A percentile compares a stretch with the other conserved stretches of the same genome.
Conservation (phyloP, 139 green algal species). For the Gonium pectorale region DNA sequence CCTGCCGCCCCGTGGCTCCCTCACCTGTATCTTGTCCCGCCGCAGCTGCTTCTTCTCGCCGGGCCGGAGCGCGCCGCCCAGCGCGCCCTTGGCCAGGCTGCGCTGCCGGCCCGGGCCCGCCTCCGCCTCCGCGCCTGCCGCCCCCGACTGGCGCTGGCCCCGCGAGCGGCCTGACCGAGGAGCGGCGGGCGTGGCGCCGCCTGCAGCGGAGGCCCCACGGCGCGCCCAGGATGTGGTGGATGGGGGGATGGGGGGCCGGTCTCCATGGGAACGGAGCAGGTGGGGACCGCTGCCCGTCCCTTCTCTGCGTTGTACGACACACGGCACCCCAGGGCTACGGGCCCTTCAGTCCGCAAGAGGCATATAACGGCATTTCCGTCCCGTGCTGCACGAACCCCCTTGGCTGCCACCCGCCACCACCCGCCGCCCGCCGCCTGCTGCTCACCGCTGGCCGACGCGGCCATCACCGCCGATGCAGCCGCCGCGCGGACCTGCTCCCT, state of each 20-base stretch:
- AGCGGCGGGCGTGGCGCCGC: slow-evolving; percentile 33
- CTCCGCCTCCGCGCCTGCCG: neutral
- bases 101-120: slow-evolving; percentile 14
- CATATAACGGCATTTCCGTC: too few relatives aligned
- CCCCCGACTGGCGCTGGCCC: neutral
- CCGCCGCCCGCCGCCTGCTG: too few relatives aligned
- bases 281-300: too few relatives aligned
- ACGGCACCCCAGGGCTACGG: too few relatives aligned
- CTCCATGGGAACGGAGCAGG: too few relatives aligned
- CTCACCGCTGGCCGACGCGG: slow-evolving; percentile 2
- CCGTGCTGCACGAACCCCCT: too few relatives aligned
- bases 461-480: slow-evolving; percentile 8
- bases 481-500: slow-evolving; percentile 20
- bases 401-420: too few relatives aligned
- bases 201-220: too few relatives aligned
- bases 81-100: slow-evolving; percentile 47
- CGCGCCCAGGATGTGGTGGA: too few relatives aligned
- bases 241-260: too few relatives aligned
- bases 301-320: too few relatives aligned
- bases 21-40: slow-evolving; percentile 55
- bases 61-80: slow-evolving; percentile 56
- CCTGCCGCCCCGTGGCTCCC: neutral
- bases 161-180: neutral
- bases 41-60: slow-evolving; percentile 64
- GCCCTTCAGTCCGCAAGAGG: too few relatives aligned